Percentiles rank a stretch among this genome's conserved stretches.
These are phyloP conservation scores for Bacidia rubella DNA, from an alignment of 495 filamentous ascomycete species.

Conservation along the genomic window DNA sequence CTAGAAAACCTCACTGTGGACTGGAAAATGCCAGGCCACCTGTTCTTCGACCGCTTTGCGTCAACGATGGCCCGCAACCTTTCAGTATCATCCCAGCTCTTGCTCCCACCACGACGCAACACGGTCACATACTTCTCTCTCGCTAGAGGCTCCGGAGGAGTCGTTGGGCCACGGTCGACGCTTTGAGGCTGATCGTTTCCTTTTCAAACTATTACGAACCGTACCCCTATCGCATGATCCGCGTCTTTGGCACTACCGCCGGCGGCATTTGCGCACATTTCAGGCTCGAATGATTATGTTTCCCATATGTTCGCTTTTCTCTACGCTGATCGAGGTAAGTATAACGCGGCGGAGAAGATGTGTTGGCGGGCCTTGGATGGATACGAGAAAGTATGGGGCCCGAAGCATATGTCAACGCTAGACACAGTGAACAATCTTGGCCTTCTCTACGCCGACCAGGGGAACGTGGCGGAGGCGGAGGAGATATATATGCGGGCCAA, in stretches of 20 bases:
- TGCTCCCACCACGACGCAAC: too few species aligned
- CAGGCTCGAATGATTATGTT: too few species aligned
- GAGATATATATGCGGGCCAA: background rate
- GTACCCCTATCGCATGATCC: constrained; percentile 22
- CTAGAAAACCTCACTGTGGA: too few species aligned
- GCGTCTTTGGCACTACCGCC: constrained; percentile 13
- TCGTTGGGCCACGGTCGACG: too few species aligned
- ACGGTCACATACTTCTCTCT: too few species aligned
- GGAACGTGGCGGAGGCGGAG: background rate
- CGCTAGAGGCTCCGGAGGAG: too few species aligned
- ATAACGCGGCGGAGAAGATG: constrained; percentile 23
- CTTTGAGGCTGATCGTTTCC: constrained; percentile 11
- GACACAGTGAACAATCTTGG: background rate
- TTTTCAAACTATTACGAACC: constrained; percentile 14
- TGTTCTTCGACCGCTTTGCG: too few species aligned
- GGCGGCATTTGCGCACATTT: constrained; percentile 13
- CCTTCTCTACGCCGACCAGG: background rate
- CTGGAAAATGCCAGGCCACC: too few species aligned
- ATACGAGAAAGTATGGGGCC: constrained; percentile 25
- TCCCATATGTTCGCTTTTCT: too few species aligned
- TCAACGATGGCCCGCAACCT: too few species aligned
- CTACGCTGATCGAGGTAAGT: constrained; percentile 22
- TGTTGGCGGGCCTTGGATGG: constrained; percentile 24
- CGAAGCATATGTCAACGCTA: background rate
- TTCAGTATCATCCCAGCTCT: too few species aligned